A percentile compares a stretch with the other conserved stretches of the same genome.
These are phyloP conservation scores for Blastocystis sp. DNA, from an alignment of 352 stramenopile species.

Conservation along the genomic window DNA sequence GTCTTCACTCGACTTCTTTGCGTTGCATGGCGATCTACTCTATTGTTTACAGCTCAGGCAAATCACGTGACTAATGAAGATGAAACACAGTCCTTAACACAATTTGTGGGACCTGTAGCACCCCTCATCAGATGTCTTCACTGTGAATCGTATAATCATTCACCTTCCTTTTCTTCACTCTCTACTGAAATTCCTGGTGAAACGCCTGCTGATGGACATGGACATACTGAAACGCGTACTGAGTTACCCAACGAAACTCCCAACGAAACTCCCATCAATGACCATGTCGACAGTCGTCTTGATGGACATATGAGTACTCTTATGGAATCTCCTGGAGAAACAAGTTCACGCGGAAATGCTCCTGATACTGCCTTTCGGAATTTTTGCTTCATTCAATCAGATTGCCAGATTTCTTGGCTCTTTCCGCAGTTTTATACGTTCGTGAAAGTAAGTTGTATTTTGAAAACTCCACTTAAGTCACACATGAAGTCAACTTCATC, in stretches of 20 bases:
- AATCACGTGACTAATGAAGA: background rate
- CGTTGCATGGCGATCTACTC: background rate
- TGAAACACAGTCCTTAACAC: background rate
- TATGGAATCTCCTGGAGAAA: background rate
- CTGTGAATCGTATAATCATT: background rate
- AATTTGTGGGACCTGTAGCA: background rate
- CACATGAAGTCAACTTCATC: background rate
- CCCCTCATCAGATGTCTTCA: background rate
- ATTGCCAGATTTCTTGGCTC: background rate
- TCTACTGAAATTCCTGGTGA: background rate
- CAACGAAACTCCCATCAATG: background rate
- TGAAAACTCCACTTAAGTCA: background rate
- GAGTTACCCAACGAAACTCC: background rate
- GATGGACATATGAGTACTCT: background rate
- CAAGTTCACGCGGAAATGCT: background rate
- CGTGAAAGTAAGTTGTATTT: background rate
- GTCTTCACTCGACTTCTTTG: background rate
- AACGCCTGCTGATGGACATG: background rate
- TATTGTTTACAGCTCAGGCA: background rate
- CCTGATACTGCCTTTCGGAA: background rate
- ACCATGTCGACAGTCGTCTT: background rate
- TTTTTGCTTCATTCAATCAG: background rate
- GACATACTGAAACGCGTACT: no score
- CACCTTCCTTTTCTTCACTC: background rate
- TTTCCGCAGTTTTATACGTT: slow-evolving; percentile 16